Evolutionary conservation across 2,329 filamentous ascomycete genomes (phyloP).

Genomic region (Hypoxylon sp.): DNA sequence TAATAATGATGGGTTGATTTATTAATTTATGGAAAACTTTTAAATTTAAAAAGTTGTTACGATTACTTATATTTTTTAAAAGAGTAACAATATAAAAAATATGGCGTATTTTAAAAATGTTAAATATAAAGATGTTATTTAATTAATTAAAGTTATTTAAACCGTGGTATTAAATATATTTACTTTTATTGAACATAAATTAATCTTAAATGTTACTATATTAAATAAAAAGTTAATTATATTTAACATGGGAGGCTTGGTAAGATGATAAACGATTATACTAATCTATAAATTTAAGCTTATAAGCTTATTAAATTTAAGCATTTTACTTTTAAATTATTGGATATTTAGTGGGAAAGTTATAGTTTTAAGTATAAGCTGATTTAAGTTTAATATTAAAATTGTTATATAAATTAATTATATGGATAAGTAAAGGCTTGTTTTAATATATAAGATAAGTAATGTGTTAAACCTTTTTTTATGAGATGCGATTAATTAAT

Average conservation of each 20-base stretch:
- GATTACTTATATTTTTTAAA: background rate
- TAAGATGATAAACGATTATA: background rate
- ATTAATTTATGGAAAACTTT: constrained; percentile 2
- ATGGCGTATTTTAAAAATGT: background rate
- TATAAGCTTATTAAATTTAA: background rate
- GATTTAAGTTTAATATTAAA: background rate
- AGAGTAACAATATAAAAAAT: background rate
- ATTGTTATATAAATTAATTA: background rate
- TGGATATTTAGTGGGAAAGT: background rate
- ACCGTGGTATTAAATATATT: constrained; percentile 4
- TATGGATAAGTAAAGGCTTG: background rate
- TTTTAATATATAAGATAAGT: background rate
- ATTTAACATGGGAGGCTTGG: background rate
- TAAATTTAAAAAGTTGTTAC: background rate
- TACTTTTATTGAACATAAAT: constrained; percentile 1
- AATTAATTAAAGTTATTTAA: background rate
- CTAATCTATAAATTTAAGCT: background rate
- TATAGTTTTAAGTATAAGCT: background rate
- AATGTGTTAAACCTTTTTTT: background rate
- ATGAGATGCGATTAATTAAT: background rate
- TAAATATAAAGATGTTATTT: constrained; percentile 8
- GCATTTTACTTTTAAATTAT: background rate
- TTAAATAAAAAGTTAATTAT: background rate
- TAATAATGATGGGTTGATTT: background rate
- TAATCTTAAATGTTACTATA: background rate